Base-by-base conservation (phyloP, 129 eudicot genomes). In the Solidago caesia region DNA sequence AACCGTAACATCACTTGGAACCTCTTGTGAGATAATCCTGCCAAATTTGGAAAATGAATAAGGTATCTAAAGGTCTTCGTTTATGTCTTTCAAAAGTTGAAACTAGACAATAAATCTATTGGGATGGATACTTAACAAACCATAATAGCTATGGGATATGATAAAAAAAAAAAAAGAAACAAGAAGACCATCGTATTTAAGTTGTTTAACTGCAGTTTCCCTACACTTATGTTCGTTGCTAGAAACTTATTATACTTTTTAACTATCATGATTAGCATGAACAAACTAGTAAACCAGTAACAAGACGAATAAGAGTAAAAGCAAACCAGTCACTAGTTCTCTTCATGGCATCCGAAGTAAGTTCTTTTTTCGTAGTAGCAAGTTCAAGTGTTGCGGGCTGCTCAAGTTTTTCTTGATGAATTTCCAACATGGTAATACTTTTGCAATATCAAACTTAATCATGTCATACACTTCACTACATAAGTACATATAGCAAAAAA, bases 21-120 rank as follows among this genome's bases (percentile, higher is more conserved):
- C 78, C 80, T 93, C 96, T 85, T 89, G 97, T 49, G 99, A 89
- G 65, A 78, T 76, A 67, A 95, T 91, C 99, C 99, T 95, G 89
- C 10, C 72, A 79, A 52, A 14, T 63, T 79, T 7, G 33, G 3
- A 79, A 64, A 59, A 68, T 4, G 9, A 7, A 67, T 44, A 26
- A 25, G n/a, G 33, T 14, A 16, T 67, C 44, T 43, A 74, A 29
- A 29, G 61, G 45, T 61, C 45, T 41, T 73, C 6, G 29, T 61
- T 61, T 26, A 73, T 44, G 14, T 71, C 27, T 27, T 53, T 4
- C 21, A 49, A 46, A 13, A 69, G 1, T 68, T 8, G 4, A 46
- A 68, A 68, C 11, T 9, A 16, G 8, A 11, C 25, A 0, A 5
- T 11, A 12, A 39, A 68, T 27, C 10, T n/a, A 7, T 68, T 68